These are phyloP conservation scores for Russula virescens DNA, from an alignment of 768 basidiomycete genomes.

Conservation along the genomic window DNA sequence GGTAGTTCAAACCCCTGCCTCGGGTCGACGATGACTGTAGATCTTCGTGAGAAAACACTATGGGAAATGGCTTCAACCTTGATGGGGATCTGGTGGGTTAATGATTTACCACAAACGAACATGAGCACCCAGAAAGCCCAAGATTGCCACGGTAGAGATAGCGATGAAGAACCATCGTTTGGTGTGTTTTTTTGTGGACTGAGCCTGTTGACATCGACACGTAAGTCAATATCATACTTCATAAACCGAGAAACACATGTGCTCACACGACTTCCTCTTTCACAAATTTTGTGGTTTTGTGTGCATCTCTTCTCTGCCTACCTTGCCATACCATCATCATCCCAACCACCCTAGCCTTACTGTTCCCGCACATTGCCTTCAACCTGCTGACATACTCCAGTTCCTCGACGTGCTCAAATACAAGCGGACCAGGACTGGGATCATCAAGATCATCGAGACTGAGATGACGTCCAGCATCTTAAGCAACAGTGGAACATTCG, in stretches of 20 bases:
- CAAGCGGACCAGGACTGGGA: too few relatives aligned
- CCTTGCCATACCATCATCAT: too few relatives aligned
- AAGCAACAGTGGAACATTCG: conserved; percentile 59
- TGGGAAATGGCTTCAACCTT: not conserved
- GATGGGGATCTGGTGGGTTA: not conserved
- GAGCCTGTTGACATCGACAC: conserved; percentile 57
- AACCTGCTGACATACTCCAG: conserved; percentile 68
- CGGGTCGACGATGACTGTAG: not conserved
- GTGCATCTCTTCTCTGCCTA: not conserved
- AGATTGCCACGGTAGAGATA: not conserved
- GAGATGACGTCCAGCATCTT: conserved; percentile 80
- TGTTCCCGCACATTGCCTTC: conserved; percentile 55
- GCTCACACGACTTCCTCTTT: too few relatives aligned
- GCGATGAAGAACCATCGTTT: conserved; percentile 18
- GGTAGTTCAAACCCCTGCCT: not conserved
- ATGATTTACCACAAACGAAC: not conserved
- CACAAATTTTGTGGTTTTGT: not conserved
- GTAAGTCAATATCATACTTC: conserved; percentile 36
- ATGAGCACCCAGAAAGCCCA: not conserved
- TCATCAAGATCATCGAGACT: conserved; percentile 48
- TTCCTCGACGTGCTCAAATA: conserved; percentile 48
- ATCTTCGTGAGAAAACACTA: conserved; percentile 7
- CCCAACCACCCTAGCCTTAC: too few relatives aligned
- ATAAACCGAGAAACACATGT: not conserved
- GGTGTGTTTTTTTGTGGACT: conserved; percentile 17